These are phyloP conservation scores for Rhodotorula sp. DNA, from an alignment of 1,284 basidiomycete genomes.

Conservation along the genomic window DNA sequence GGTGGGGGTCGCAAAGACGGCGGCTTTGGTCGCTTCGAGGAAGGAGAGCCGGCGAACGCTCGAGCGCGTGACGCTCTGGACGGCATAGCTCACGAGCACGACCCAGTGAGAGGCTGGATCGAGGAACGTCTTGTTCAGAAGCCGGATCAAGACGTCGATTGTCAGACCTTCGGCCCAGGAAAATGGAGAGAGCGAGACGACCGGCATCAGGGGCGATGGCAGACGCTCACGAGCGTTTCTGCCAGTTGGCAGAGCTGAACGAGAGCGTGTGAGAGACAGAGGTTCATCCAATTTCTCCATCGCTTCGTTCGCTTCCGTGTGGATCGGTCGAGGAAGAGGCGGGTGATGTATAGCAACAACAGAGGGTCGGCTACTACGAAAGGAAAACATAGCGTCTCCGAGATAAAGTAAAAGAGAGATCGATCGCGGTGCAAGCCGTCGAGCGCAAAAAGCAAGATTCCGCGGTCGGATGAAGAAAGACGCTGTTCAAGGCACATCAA, in stretches of 20 bases:
- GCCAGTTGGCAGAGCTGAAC: not conserved
- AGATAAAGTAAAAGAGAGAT: too few relatives aligned
- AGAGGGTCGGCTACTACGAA: not conserved
- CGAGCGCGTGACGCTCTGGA: not conserved
- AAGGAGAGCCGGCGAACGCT: not conserved
- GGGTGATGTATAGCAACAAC: not conserved
- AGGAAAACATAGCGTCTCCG: not conserved
- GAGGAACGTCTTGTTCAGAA: slow-evolving; percentile 1
- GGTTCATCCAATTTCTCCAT: too few relatives aligned
- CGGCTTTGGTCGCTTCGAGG: not conserved
- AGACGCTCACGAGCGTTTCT: too few relatives aligned
- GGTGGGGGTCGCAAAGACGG: not conserved
- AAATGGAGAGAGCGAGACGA: slow-evolving; percentile 8
- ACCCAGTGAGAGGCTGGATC: slow-evolving; percentile 3
- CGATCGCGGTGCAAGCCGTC: not conserved
- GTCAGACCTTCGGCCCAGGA: slow-evolving; percentile 23
- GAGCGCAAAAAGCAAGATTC: not conserved
- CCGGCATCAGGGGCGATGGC: not conserved
- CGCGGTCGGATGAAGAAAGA: not conserved
- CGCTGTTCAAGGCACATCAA: not conserved
- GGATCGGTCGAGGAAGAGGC: not conserved
- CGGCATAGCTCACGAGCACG: slow-evolving; percentile 2
- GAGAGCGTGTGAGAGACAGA: not conserved
- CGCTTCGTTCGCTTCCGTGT: not conserved
- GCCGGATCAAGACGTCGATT: slow-evolving; percentile 16